These are phyloP conservation scores for Fusarium kyushuense DNA, from an alignment of 2,329 filamentous ascomycete species.

Conservation along the genomic window DNA sequence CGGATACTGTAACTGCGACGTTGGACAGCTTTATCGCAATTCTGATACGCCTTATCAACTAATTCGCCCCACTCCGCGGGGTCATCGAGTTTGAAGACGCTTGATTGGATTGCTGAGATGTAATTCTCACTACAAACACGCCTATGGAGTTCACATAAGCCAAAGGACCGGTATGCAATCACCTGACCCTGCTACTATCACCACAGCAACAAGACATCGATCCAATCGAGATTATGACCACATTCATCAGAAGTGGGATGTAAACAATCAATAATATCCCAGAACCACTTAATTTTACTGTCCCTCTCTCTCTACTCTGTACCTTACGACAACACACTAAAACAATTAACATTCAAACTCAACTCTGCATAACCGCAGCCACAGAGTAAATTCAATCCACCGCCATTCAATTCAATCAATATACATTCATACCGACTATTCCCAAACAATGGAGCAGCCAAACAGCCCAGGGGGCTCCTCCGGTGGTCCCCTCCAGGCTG, in stretches of 20 bases:
- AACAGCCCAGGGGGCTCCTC: conserved; percentile 66
- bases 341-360: conserved; percentile 27
- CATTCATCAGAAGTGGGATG: conserved; percentile 36
- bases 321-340: conserved; percentile 30
- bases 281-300: conserved; percentile 26
- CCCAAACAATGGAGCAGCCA: conserved; percentile 40
- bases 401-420: background rate
- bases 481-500: conserved; percentile 68
- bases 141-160: conserved; percentile 13
- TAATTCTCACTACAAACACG: conserved; percentile 20
- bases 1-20: conserved; percentile 18
- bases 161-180: conserved; percentile 19
- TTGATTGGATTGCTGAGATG: conserved; percentile 30
- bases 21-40: conserved; percentile 43
- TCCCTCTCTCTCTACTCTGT: background rate
- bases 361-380: conserved; percentile 18
- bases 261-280: conserved; percentile 42
- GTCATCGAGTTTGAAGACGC: conserved; percentile 33
- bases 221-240: conserved; percentile 13
- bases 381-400: conserved; percentile 8
- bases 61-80: conserved; percentile 36
- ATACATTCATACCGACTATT: conserved; percentile 3
- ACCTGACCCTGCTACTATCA: conserved; percentile 29
- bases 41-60: conserved; percentile 33
- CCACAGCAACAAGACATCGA: conserved; percentile 19